Evolutionary conservation across 192 early-diverging fungal species (phyloP), one percentile per base, ranked within the genome.

Genomic region (Backusella australiensis): DNA sequence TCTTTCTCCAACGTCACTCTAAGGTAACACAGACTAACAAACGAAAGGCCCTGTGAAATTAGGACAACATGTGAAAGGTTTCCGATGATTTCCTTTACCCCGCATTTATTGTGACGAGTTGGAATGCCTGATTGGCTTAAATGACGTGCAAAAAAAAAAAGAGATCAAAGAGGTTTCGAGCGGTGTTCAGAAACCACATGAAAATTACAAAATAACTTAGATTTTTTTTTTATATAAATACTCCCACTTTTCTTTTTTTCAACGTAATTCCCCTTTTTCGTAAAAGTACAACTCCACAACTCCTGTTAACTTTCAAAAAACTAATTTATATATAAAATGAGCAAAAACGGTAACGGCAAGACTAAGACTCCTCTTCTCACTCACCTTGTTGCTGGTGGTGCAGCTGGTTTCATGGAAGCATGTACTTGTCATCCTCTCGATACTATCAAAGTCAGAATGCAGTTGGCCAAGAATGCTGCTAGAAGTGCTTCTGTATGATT

Each of bases 391-490:
- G 94, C 95, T 4, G 97, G 96, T 77, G 97, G 96, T 53, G 80
- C 93, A 2, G 97, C 97, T 0, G 97, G 96, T n/a, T 90, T 93
- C 73, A 93, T 91, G 83, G 96, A 98, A 82, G 93, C 96, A 17
- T 85, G 94, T 68, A 90, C 89, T 73, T 98, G 96, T 81, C 94
- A 99, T 77, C 96, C 96, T 23, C 86, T 99, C 44, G 97, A 99
- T 83, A 99, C 97, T 19, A 96, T 99, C 87, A 99, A 99, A 86
- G 97, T 99, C 71, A 90, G 97, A 77, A 94, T 98, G 93, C 97
- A 97, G 84, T 86, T 98, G 34, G 89, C 91, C 52, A 93, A 93
- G 78, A 91, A 84, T 69, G 87, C 86, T 67, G 78, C 82, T 42
- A 86, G 89, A 56, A 83, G 85, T 44, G 84, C 83, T 34, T 77